Base-by-base conservation (phyloP, 192 early-diverging fungal species). In the Phlyctochytrium planicorne region DNA sequence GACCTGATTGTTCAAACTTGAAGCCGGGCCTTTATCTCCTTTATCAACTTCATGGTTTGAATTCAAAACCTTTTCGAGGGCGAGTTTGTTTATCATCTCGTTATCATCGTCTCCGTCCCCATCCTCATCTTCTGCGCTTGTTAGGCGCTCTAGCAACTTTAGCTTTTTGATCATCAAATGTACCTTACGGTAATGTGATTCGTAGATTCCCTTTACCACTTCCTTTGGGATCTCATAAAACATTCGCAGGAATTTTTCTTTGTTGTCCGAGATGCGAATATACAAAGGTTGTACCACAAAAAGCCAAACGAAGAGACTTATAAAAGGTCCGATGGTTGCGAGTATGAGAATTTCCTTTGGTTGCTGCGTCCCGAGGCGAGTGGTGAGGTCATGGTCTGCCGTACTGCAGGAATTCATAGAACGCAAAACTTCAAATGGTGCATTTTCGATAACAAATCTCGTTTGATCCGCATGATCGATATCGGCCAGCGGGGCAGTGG, bases 161-260 rank as follows among this genome's bases (percentile, higher is more conserved):
- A 47, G 6, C 10, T 47, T 47, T 14, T 20, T 6, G 10, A 14
- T 47, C 6, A 4, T 30, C 3, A 2, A 61, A 24, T 2, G 25
- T 2, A 25, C 32, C 72, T 74, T 37, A 74, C 72, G 36, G 17
- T 61, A 20, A 50, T 81, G 69, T 0, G 72, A 35, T 16, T 70
- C 69, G 59, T 81, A 63, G 33, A 81, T 81, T 30, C 70, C 75
- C 62, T 72, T 77, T 20, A 78, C 71, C 4, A 78, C 68, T 35
- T 81, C 79, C 50, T 73, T 75, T 2, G 79, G 75, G 27, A 80
- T 80, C 33, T 74, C 72, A 32, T 74, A 61, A 50, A 81, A 81
- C 52, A 76, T 72, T 30, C 56, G 16, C 12, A 31, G 3, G 29
- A 34, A 68, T 24, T 36, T 12, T 3, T 52, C 31, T 4, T 35